Base-by-base conservation (phyloP, 148 eudicot species). In the Suaeda aralocaspica region DNA sequence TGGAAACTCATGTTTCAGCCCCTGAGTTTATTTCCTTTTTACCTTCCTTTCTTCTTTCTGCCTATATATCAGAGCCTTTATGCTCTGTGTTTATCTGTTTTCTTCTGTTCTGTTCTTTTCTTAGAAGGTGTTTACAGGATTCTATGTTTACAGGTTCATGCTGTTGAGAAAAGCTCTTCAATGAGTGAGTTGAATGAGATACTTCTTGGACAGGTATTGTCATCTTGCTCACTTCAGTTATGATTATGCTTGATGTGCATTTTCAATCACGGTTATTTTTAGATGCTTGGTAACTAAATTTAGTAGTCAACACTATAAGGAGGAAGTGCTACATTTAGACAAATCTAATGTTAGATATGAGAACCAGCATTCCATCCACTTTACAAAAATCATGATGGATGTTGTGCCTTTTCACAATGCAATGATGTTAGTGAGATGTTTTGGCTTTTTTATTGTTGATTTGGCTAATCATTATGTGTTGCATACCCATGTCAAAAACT, bases 131-230 rank as follows among this genome's bases (percentile, higher is more conserved):
- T 36, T 62, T 16, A 36, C 28, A 14, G 6, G 19, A 64, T 65
- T 66, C 46, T 73, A 45, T 57, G 76, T 59, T 82, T 78, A 65
- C 89, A 94, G 98, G 97, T 94, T 75, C 87, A 89, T 78, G 88
- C 91, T 49, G 77, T 94, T 76, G 96, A 94, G 78, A 94, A 79
- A 84, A 91, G 90, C 73, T 88, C 97, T 70, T 94, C 98, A 67
- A 91, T 94, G 98, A 94, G 97, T 70, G 97, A 91, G 84, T 75
- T 94, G 79, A 91, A 87, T 75, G 96, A 94, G 76, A 89, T 94
- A 81, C 90, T 94, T 74, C 83, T 94, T 68, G 98, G 97, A 62
- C 98, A 94, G 98, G 98, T 94, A 84, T 26, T 60, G 57, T 34
- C 60, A 48, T 26, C 34, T 61, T 74, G 33, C 59, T 41, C 61